A percentile compares a stretch with the other conserved stretches of the same genome.
phyloP scores from a whole-genome alignment of 192 early-diverging fungal genomes.

The Gaertneriomyces semiglobifer region DNA sequence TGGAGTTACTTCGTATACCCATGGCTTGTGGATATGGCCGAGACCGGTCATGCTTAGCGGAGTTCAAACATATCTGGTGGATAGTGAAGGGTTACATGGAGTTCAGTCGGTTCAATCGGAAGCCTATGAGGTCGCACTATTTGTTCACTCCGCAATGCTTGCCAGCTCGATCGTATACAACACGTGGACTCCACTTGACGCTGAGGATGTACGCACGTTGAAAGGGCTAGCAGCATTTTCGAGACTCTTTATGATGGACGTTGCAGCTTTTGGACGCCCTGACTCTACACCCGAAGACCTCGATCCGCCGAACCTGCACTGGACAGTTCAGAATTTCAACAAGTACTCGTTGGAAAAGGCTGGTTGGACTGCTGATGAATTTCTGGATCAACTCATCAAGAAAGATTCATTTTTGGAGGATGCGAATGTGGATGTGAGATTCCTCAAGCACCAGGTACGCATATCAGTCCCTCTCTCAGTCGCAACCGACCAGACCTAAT shows the following conservation, averaged over 20 bases:
- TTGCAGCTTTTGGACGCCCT: conserved; percentile 1
- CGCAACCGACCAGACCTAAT: too few species aligned
- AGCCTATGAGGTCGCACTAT: conserved; percentile 30
- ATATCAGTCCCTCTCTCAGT: neutral
- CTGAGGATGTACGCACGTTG: conserved; percentile 17
- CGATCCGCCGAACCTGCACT: conserved; percentile 22
- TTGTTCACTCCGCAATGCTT: conserved; percentile 23
- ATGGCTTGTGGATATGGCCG: conserved; percentile 32
- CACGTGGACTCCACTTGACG: conserved; percentile 28
- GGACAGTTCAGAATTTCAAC: conserved; percentile 33
- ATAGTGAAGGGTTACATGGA: conserved; percentile 29
- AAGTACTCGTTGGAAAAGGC: conserved; percentile 5
- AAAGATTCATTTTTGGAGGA: conserved; percentile 27
- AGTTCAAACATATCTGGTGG: conserved; percentile 20
- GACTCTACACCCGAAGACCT: conserved; percentile 18
- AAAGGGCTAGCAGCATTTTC: conserved; percentile 27
- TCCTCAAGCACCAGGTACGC: conserved; percentile 21
- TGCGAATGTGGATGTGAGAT: conserved; percentile 20
- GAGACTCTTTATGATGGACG: conserved; percentile 28
- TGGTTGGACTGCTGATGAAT: conserved; percentile 14
- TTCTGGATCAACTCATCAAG: conserved; percentile 25
- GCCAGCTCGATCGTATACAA: conserved; percentile 23
- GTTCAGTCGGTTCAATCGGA: conserved; percentile 25
- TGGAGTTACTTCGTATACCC: conserved; percentile 20
- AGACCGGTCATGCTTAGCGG: conserved; percentile 1